Base-by-base conservation (phyloP, 2,329 filamentous ascomycete species). In the Nothomitra cinnamomea region DNA sequence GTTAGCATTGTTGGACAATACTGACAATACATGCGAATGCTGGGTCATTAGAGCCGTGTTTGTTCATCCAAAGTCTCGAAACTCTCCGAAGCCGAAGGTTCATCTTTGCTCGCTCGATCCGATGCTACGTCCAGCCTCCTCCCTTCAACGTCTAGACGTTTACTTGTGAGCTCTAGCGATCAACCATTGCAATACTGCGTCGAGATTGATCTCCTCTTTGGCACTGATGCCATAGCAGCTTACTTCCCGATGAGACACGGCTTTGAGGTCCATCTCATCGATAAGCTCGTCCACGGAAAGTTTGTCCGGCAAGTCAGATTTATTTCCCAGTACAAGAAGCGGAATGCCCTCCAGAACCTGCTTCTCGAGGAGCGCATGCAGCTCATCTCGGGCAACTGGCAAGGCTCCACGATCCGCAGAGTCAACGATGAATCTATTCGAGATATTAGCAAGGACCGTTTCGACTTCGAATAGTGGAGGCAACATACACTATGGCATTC, bases 171-270 rank as follows among this genome's bases (percentile, higher is more conserved):
- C 83, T 67, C 86, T 85, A 60, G 88, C 90, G 67, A 98, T 90
- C 66, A 98, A 74, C 86, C 92, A 98, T 66, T 95, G 86, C 62
- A 98, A 75, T 52, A 98, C 92, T 5, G 90, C 92, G 65, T 98
- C 90, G 59, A 98, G 80, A 70, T 98, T 98, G 55, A 90, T 98
- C 71, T 98, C 92, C 67, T 96, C 90, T 69, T 96, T 96, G 57
- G 90, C 92, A 67, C 89, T 95, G 71, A 98, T 95, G 57, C 90
- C 90, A 69, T 98, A 98, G 71, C 92, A 96, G 71, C 87, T 95
- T 61, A 98, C 90, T 69, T 98, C 92, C 54, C 92, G 86, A 63
- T 87, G 83, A 56, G 82, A 85, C 66, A 98, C 88, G 60, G 79
- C 80, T 67, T 92, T 94, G 55, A 98, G 77, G 62, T 95, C 83